A percentile compares a stretch with the other conserved stretches of the same genome.
These are phyloP conservation scores for Dactylellina drechsleri DNA, from an alignment of 2,329 filamentous ascomycete species.

Conservation along the genomic window DNA sequence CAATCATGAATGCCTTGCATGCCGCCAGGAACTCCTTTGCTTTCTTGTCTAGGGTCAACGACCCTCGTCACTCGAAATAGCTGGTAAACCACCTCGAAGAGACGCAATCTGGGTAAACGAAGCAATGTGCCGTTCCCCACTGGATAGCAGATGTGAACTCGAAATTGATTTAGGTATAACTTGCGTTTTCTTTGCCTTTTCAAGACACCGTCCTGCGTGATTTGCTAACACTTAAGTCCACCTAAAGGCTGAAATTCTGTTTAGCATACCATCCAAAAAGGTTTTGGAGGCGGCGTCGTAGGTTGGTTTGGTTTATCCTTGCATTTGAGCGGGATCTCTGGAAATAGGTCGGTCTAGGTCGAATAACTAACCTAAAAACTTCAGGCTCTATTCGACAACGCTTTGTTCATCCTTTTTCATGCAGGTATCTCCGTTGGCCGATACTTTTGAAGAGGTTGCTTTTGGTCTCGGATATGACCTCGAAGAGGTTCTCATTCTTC, in stretches of 20 bases:
- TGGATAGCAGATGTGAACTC: conserved; percentile 25
- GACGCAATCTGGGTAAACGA: conserved; percentile 39
- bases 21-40: conserved; percentile 52
- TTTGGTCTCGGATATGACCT: conserved; percentile 29
- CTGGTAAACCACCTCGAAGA: conserved; percentile 47
- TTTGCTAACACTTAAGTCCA: conserved; percentile 13
- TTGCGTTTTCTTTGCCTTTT: conserved; percentile 3
- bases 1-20: conserved; percentile 39
- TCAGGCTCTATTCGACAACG: conserved; percentile 41
- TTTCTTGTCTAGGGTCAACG: conserved; percentile 46
- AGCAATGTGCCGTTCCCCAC: conserved; percentile 38
- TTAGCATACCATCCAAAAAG: neutral
- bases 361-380: conserved; percentile 4
- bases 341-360: conserved; percentile 19
- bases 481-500: conserved; percentile 15
- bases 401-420: conserved; percentile 50
- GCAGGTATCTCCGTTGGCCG: conserved; percentile 35
- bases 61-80: conserved; percentile 46
- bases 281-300: conserved; percentile 13
- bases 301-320: conserved; percentile 30
- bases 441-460: conserved; percentile 25
- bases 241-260: conserved; percentile 8
- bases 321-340: conserved; percentile 22
- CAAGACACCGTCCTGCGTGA: neutral
- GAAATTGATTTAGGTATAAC: conserved; percentile 38